A percentile compares a stretch with the other conserved stretches of the same genome.
These are phyloP conservation scores for Botrytis galanthina DNA, from an alignment of 2,329 filamentous ascomycete species.

Conservation along the genomic window DNA sequence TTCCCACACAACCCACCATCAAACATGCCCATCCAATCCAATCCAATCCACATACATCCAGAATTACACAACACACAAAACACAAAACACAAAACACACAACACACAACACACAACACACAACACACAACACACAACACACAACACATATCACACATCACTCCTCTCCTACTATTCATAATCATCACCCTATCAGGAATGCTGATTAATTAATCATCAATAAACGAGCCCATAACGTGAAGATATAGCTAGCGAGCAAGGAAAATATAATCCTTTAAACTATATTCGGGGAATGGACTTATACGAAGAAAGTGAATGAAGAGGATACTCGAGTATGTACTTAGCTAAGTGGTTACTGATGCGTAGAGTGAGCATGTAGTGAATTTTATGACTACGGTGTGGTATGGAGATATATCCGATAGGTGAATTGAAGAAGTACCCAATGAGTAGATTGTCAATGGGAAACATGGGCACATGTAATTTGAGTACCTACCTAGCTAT, in stretches of 20 bases:
- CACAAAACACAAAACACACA: too few relatives aligned
- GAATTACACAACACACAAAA: too few relatives aligned
- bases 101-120: too few relatives aligned
- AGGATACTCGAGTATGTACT: background rate
- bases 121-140: too few relatives aligned
- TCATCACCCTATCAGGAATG: too few relatives aligned
- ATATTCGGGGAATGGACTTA: background rate
- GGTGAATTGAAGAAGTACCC: background rate
- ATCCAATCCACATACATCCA: too few relatives aligned
- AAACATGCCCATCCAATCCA: too few relatives aligned
- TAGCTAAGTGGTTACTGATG: background rate
- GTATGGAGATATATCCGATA: background rate
- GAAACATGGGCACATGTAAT: background rate
- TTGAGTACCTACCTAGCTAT: too few relatives aligned
- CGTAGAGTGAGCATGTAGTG: background rate
- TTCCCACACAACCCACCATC: too few relatives aligned
- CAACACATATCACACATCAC: too few relatives aligned
- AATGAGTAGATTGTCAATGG: background rate
- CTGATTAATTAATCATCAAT: too few relatives aligned
- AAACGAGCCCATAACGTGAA: background rate
- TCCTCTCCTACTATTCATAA: too few relatives aligned
- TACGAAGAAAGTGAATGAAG: background rate
- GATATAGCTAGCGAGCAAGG: background rate
- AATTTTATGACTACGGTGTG: background rate
- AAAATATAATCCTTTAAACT: accelerated